phyloP scores from a whole-genome alignment of 352 stramenopile genomes.

The Labyrinthula sp. region DNA sequence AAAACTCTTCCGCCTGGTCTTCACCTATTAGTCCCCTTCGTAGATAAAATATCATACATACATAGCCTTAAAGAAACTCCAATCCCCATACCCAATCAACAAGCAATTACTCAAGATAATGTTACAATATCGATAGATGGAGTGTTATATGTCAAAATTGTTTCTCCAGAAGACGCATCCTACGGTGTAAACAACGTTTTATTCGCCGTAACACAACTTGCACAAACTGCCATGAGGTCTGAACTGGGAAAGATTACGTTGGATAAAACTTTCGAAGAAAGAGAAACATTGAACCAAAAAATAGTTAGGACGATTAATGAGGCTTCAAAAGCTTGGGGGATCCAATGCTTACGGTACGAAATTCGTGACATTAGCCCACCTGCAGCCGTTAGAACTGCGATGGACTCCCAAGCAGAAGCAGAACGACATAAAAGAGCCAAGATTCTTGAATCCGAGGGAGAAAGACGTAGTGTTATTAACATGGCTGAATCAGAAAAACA shows the following conservation, averaged over 20 bases:
- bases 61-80: conserved; percentile 68
- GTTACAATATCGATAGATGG: conserved; percentile 69
- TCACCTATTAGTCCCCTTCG: conserved; percentile 63
- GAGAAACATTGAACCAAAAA: conserved; percentile 63
- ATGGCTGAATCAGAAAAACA: conserved; percentile 42
- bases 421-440: conserved; percentile 66
- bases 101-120: conserved; percentile 67
- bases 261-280: conserved; percentile 73
- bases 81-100: conserved; percentile 63
- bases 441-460: conserved; percentile 65
- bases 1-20: conserved; percentile 53
- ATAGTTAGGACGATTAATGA: conserved; percentile 70
- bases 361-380: conserved; percentile 64
- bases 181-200: conserved; percentile 60
- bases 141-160: conserved; percentile 68
- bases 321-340: conserved; percentile 58
- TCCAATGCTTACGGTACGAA: conserved; percentile 66
- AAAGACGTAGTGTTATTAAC: conserved; percentile 61
- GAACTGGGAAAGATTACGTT: conserved; percentile 71
- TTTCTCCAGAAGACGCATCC: conserved; percentile 59
- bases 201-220: conserved; percentile 64
- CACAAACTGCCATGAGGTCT: conserved; percentile 67
- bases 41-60: conserved; percentile 65
- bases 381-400: conserved; percentile 55
- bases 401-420: conserved; percentile 72